These are phyloP conservation scores for Plectosphaerella plurivora DNA, from an alignment of 2,329 filamentous ascomycete genomes.

Conservation along the genomic window DNA sequence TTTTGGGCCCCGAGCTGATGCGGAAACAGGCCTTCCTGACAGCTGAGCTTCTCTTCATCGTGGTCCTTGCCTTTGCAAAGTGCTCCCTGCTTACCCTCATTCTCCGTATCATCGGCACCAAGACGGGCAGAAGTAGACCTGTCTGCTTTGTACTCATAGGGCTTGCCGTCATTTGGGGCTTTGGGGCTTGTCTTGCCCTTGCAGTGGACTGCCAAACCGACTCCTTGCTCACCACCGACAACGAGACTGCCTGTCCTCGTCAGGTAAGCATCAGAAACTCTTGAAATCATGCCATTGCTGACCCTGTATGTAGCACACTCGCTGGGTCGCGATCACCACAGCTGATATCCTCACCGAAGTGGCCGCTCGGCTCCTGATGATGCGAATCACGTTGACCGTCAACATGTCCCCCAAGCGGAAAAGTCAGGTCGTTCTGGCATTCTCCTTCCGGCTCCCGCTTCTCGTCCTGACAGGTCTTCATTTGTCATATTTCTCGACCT, in stretches of 20 bases:
- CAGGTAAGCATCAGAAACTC: constrained; percentile 1
- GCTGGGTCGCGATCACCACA: constrained; percentile 10
- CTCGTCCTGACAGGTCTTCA: constrained; percentile 9
- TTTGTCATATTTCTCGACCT: constrained; percentile 7
- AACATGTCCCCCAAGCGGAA: constrained; percentile 13
- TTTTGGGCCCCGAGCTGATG: not conserved
- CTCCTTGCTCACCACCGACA: constrained; percentile 2
- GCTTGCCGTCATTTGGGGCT: constrained; percentile 7
- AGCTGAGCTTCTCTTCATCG: constrained; percentile 4
- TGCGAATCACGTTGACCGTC: constrained; percentile 9
- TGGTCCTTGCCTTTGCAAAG: constrained; percentile 10
- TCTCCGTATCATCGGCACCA: constrained; percentile 11
- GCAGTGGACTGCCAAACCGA: constrained; percentile 3
- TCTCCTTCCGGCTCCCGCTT: constrained; percentile 15
- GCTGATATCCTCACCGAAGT: constrained; percentile 14
- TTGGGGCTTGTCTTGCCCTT: constrained; percentile 5
- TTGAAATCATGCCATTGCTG: not conserved
- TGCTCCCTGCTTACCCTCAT: constrained; percentile 13
- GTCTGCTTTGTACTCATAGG: constrained; percentile 8
- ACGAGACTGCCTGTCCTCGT: constrained; percentile 3
- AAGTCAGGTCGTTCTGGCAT: constrained; percentile 13
- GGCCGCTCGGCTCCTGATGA: constrained; percentile 10
- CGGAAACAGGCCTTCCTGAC: constrained; percentile 3
- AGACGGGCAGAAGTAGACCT: constrained; percentile 6
- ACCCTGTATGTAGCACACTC: constrained; percentile 1